Evolutionary conservation across 2,329 filamentous ascomycete genomes (phyloP).

Genomic region (Talaromyces funiculosus): DNA sequence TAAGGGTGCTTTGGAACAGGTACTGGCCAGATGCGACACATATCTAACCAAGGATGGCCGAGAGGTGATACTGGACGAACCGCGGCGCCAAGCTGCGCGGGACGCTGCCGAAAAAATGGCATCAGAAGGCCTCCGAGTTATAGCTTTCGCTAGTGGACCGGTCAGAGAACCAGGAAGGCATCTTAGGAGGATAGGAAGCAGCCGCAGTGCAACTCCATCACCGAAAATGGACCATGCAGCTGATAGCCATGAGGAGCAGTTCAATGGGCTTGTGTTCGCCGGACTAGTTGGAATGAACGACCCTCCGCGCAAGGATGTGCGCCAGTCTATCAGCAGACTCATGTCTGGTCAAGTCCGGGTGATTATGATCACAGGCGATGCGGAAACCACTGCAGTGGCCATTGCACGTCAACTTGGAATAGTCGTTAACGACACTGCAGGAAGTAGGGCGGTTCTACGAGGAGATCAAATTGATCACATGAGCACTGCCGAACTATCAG

Average conservation of each 20-base stretch:
- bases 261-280: slow-evolving; percentile 78
- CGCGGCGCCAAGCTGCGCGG: slow-evolving; percentile 65
- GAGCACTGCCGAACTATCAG: slow-evolving; percentile 75
- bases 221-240: slow-evolving; percentile 23
- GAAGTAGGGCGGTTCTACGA: slow-evolving; percentile 62
- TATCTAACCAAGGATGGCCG: slow-evolving; percentile 82
- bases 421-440: slow-evolving; percentile 60
- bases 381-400: slow-evolving; percentile 87
- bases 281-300: slow-evolving; percentile 97
- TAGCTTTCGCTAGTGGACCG: slow-evolving; percentile 86
- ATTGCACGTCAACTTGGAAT: slow-evolving; percentile 96
- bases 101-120: slow-evolving; percentile 83
- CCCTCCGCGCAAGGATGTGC: slow-evolving; percentile 83
- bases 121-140: slow-evolving; percentile 77
- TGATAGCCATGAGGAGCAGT: slow-evolving; percentile 56
- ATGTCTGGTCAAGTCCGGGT: slow-evolving; percentile 95
- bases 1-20: slow-evolving; percentile 86
- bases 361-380: slow-evolving; percentile 98
- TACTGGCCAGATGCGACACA: slow-evolving; percentile 81
- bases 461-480: slow-evolving; percentile 93
- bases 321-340: slow-evolving; percentile 77
- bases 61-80: slow-evolving; percentile 77
- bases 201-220: slow-evolving; percentile 47
- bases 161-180: slow-evolving; percentile 47
- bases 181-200: slow-evolving; percentile 47